Conservation (phyloP, 192 early-diverging fungal genomes). For the Rhizoclosmatium sp. region DNA sequence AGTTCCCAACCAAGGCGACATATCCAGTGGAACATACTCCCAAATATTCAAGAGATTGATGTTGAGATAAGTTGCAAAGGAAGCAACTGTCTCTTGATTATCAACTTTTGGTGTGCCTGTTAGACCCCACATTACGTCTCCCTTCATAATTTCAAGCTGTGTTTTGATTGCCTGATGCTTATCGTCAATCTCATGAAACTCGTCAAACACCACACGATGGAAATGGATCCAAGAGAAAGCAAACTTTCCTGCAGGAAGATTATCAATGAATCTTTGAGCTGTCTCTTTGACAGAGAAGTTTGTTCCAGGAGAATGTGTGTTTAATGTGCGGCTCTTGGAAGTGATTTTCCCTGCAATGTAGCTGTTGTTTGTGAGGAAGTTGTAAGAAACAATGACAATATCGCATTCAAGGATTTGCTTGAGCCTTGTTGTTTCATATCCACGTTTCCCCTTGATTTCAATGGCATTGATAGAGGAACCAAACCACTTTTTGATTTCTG, state of each 20-base stretch:
- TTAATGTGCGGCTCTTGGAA: background rate
- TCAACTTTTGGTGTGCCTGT: slow-evolving; percentile 35
- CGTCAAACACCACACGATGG: slow-evolving; percentile 39
- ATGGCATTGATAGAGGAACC: slow-evolving; percentile 20
- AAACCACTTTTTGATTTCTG: slow-evolving; percentile 37
- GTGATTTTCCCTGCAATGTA: background rate
- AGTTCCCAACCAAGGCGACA: background rate
- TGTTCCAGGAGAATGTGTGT: background rate
- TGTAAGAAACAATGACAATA: slow-evolving; percentile 25
- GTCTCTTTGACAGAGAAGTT: background rate
- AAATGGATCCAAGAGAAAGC: slow-evolving; percentile 35
- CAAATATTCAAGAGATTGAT: background rate
- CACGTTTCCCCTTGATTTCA: slow-evolving; percentile 31
- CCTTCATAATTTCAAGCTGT: slow-evolving; percentile 22
- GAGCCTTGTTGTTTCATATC: background rate
- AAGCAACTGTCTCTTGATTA: background rate
- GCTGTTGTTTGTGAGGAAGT: slow-evolving; percentile 30
- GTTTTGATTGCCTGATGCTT: slow-evolving; percentile 4
- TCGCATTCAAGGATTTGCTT: slow-evolving; percentile 16
- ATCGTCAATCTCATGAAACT: slow-evolving; percentile 36
- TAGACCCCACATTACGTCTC: slow-evolving; percentile 33
- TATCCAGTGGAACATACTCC: background rate
- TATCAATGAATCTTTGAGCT: slow-evolving; percentile 14
- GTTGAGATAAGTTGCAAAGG: slow-evolving; percentile 30
- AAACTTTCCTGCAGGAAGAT: background rate